Conservation (phyloP, 768 basidiomycete species). For the Tricholoma flavovirens region DNA sequence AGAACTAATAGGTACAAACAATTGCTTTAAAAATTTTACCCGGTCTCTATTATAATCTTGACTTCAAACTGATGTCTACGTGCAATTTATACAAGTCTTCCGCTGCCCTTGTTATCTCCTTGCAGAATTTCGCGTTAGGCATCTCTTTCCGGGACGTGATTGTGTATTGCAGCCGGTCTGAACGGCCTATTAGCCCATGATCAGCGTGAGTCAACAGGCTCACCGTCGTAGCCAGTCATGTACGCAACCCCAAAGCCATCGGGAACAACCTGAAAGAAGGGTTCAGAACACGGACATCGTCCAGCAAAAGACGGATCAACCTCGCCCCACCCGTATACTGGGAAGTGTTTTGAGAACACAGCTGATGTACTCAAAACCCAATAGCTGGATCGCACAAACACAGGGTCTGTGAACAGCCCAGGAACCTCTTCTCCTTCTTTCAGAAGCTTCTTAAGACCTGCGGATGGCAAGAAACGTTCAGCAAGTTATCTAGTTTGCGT, state of each 20-base stretch:
- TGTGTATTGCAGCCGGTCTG: constrained; percentile 81
- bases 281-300: neutral
- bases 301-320: constrained; percentile 24
- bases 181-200: neutral
- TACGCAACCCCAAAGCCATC: constrained; percentile 95
- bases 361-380: constrained; percentile 93
- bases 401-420: constrained; percentile 69
- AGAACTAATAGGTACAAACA: neutral
- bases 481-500: neutral
- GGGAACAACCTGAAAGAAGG: constrained; percentile 59
- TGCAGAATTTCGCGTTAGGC: constrained; percentile 69
- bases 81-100: constrained; percentile 69
- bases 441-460: constrained; percentile 69
- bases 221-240: constrained; percentile 83
- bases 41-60: constrained; percentile 26
- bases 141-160: constrained; percentile 82
- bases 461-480: neutral
- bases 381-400: constrained; percentile 62
- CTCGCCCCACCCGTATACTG: constrained; percentile 91
- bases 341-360: constrained; percentile 80
- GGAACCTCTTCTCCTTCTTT: constrained; percentile 59
- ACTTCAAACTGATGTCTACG: constrained; percentile 20
- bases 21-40: too few relatives aligned
- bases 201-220: constrained; percentile 13
- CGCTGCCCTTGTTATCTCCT: constrained; percentile 57